A percentile compares a stretch with the other conserved stretches of the same genome.
Evolutionary conservation across 2,329 filamentous ascomycete genomes (phyloP).

Genomic region (Beauveria australis): DNA sequence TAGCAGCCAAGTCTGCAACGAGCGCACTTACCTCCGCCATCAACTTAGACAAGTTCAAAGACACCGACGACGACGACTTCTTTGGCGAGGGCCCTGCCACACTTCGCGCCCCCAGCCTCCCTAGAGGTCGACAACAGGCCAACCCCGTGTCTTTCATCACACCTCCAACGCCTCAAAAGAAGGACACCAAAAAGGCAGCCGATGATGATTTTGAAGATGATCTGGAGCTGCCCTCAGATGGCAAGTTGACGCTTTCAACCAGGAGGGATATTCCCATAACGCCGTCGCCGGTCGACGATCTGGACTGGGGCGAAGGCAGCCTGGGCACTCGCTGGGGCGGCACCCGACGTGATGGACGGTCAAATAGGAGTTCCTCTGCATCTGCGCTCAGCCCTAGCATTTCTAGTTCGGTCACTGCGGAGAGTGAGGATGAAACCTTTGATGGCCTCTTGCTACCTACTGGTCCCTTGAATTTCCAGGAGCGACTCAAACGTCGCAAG

Average conservation of each 20-base stretch:
- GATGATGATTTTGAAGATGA: conserved; percentile 66
- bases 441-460: conserved; percentile 81
- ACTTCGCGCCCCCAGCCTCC: conserved; percentile 59
- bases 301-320: conserved; percentile 92
- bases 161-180: conserved; percentile 46
- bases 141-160: conserved; percentile 47
- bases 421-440: conserved; percentile 89
- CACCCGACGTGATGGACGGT: conserved; percentile 70
- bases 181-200: conserved; percentile 23
- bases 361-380: conserved; percentile 75
- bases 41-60: conserved; percentile 56
- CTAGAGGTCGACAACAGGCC: conserved; percentile 46
- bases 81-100: conserved; percentile 57
- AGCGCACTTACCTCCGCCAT: conserved; percentile 36
- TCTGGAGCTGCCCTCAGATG: conserved; percentile 61
- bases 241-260: conserved; percentile 56
- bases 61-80: conserved; percentile 54
- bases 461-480: conserved; percentile 74
- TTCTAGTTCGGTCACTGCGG: conserved; percentile 80
- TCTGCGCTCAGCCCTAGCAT: conserved; percentile 89
- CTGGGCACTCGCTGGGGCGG: conserved; percentile 85
- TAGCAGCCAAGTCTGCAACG: conserved; percentile 21
- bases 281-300: conserved; percentile 60
- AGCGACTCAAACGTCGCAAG: conserved; percentile 66
- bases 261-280: conserved; percentile 55